These are phyloP conservation scores for Cryptococcus neoformans DNA, from an alignment of 1,284 basidiomycete genomes.

Conservation along the genomic window DNA sequence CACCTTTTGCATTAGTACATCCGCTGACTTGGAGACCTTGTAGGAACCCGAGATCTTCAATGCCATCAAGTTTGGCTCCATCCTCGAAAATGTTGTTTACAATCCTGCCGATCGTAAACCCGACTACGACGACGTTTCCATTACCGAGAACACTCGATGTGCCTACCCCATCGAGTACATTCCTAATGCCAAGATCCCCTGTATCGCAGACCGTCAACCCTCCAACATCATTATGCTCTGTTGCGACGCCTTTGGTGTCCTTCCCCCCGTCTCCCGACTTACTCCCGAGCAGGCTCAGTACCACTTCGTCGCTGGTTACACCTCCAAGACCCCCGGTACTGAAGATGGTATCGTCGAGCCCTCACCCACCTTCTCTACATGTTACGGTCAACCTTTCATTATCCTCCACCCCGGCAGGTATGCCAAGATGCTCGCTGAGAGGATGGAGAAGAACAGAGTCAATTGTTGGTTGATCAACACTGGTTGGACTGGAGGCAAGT, in stretches of 20 bases:
- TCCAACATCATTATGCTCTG: conserved; percentile 94
- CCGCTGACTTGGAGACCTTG: neutral
- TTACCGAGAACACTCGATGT: conserved; percentile 99
- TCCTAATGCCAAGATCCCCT: conserved; percentile 91
- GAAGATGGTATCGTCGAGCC: conserved; percentile 98
- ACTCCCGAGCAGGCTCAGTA: conserved; percentile 95
- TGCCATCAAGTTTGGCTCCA: conserved; percentile 92
- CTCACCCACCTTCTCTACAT: conserved; percentile 98
- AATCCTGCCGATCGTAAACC: conserved; percentile 80
- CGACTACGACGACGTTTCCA: conserved; percentile 94
- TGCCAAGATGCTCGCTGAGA: conserved; percentile 94
- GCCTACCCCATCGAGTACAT: conserved; percentile 98
- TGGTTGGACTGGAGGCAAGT: conserved; percentile 96
- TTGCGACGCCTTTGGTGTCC: conserved; percentile 97
- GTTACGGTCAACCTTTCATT: conserved; percentile 99
- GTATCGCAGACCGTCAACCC: conserved; percentile 77
- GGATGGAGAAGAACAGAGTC: conserved; percentile 87
- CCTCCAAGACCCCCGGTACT: conserved; percentile 83
- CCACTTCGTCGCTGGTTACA: conserved; percentile 96
- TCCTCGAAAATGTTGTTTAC: conserved; percentile 99
- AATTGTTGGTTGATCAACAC: conserved; percentile 99
- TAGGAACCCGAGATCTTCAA: conserved; percentile 96
- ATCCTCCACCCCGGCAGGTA: conserved; percentile 94
- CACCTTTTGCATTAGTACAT: neutral
- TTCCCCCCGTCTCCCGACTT: conserved; percentile 92